These are phyloP conservation scores for Apophysomyces sp. DNA, from an alignment of 371 early-diverging fungal species.

Conservation along the genomic window DNA sequence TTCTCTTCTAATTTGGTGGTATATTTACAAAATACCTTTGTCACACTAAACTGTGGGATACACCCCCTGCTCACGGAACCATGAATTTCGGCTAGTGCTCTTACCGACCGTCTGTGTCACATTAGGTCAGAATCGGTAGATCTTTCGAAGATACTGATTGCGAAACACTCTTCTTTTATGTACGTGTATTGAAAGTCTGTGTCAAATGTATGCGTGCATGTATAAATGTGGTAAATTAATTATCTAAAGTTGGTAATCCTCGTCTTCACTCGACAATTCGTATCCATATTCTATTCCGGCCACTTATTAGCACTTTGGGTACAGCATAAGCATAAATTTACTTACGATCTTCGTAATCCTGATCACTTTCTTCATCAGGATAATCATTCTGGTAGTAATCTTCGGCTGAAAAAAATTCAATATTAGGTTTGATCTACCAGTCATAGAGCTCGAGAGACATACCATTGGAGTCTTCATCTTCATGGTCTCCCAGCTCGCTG, in stretches of 20 bases:
- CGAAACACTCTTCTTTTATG: background rate
- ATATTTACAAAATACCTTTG: background rate
- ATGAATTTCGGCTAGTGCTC: too few species aligned
- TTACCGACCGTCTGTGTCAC: too few species aligned
- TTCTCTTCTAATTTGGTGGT: background rate
- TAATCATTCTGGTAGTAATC: slow-evolving; percentile 67
- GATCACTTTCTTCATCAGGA: slow-evolving; percentile 56
- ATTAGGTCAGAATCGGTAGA: too few species aligned
- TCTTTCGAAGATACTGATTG: too few species aligned
- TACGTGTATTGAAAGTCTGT: background rate
- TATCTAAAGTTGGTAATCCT: slow-evolving; percentile 19
- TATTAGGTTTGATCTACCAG: background rate
- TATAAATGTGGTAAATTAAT: background rate
- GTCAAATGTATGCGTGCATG: background rate
- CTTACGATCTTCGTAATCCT: slow-evolving; percentile 49
- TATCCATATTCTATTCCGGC: slow-evolving; percentile 14
- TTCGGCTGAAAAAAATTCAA: slow-evolving; percentile 44
- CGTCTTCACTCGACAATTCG: slow-evolving; percentile 33
- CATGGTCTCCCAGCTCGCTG: slow-evolving; percentile 51
- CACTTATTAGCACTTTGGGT: too few species aligned
- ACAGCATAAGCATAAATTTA: too few species aligned
- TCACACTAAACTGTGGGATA: background rate
- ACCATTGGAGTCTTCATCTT: slow-evolving; percentile 66
- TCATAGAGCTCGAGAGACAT: background rate
- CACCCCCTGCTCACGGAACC: too few species aligned